Evolutionary conservation across 768 basidiomycete genomes (phyloP).

Genomic region (Termitomyces sp.): DNA sequence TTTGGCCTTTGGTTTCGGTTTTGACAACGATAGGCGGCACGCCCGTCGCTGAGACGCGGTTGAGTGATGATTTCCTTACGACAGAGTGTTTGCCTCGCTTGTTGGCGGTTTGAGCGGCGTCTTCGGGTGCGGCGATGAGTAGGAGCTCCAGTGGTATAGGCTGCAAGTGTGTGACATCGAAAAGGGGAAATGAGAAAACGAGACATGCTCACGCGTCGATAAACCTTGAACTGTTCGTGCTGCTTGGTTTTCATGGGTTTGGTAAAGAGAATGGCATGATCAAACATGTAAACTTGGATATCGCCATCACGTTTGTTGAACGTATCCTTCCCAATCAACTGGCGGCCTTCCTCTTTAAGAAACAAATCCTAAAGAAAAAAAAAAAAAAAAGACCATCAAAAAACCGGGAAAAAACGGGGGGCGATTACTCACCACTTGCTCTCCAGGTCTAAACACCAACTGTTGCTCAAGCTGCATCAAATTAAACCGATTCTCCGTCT

Average conservation of each 20-base stretch:
- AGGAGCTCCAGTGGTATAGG: slow-evolving; percentile 96
- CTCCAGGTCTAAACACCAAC: slow-evolving; percentile 83
- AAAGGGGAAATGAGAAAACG: neutral
- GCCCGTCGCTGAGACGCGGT: slow-evolving; percentile 28
- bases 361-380: slow-evolving; percentile 86
- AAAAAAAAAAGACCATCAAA: too few species aligned
- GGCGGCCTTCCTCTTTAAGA: slow-evolving; percentile 80
- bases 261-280: slow-evolving; percentile 93
- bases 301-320: slow-evolving; percentile 91
- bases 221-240: slow-evolving; percentile 88
- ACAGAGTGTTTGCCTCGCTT: slow-evolving; percentile 40
- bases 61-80: slow-evolving; percentile 38
- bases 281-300: slow-evolving; percentile 90
- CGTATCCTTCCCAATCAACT: slow-evolving; percentile 87
- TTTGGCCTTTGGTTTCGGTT: slow-evolving; percentile 73
- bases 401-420: too few species aligned
- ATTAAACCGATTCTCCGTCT: slow-evolving; percentile 95
- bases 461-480: slow-evolving; percentile 91
- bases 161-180: slow-evolving; percentile 29
- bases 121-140: slow-evolving; percentile 73
- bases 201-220: slow-evolving; percentile 67
- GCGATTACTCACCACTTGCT: slow-evolving; percentile 69
- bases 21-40: slow-evolving; percentile 47
- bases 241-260: slow-evolving; percentile 82
- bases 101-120: slow-evolving; percentile 32